Base-by-base conservation (phyloP, 2,329 filamentous ascomycete species). In the Mycosphaerella sp. region DNA sequence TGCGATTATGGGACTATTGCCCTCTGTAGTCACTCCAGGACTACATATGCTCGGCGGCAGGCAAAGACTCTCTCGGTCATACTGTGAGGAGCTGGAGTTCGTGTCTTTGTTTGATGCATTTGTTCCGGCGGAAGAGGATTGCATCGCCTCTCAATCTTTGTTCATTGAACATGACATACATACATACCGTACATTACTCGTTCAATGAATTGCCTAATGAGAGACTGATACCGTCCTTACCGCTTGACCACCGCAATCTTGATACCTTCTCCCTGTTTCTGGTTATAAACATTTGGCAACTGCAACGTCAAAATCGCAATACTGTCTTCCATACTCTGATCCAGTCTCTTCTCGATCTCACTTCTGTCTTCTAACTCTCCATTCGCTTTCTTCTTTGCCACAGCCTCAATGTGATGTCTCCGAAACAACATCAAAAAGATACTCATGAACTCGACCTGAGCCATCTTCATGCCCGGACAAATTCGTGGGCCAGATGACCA, bases 391-490 rank as follows among this genome's bases (percentile, higher is more conserved):
- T 43, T 37, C 16, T 60, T 39, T 14, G 55, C 44, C 18, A 62
- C 58, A 14, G 56, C 61, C 25, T 62, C 57, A 9, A 65, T 50
- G 5, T 54, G 41, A 46, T 58, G 50, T 37, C 49, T 50, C 14
- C 60, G 41, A 21, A 65, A 59, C 10, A 77, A 56, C 1, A 68
- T 68, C 50, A 71, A 60, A 18, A 80, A 59, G 2, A 74, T 70
- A 10, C 70, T 71, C 3, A 73, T 70, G 60, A 79, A 79, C 60
- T 80, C 78, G 2, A 80, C 77, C 62, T 80, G 74, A 1, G 76
- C 68, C 69, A 80, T 76, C 58, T 78, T 79, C 66, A 74, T 69
- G 1, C 77, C 78, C 0, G 76, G 75, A 59, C 77, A 80, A 3
- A 74, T 63, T 4, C 77, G 62, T 9, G 76, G 75, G 0, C 77